Percentiles rank a stretch among this genome's conserved stretches.
These are phyloP conservation scores for Rugosomyces carneus DNA, from an alignment of 1,284 basidiomycete genomes.

Conservation along the genomic window DNA sequence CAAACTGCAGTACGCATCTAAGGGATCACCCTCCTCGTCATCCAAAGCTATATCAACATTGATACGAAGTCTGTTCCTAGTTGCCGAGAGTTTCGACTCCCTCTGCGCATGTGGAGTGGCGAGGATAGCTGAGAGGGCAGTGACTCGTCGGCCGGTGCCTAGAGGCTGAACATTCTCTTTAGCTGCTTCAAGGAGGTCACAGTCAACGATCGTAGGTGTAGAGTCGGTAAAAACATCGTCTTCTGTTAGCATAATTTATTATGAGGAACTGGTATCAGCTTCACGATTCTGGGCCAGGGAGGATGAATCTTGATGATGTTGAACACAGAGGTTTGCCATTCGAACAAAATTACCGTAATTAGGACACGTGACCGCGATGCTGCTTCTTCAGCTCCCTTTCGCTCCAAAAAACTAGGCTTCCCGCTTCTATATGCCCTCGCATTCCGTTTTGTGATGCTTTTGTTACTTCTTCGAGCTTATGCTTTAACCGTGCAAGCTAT, in stretches of 20 bases:
- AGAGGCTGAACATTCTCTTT: slow-evolving; percentile 82
- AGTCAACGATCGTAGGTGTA: slow-evolving; percentile 52
- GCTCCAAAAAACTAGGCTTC: background rate
- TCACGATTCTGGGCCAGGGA: background rate
- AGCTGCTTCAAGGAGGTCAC: slow-evolving; percentile 72
- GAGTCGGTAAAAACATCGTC: slow-evolving; percentile 30
- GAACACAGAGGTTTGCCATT: too few relatives aligned
- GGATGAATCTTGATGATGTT: background rate
- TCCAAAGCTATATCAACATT: slow-evolving; percentile 38
- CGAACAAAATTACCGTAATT: background rate
- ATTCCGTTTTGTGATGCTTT: background rate
- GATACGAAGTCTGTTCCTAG: slow-evolving; percentile 49
- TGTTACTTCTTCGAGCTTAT: background rate
- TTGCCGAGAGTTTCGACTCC: slow-evolving; percentile 57
- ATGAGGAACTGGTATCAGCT: background rate
- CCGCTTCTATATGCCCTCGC: background rate
- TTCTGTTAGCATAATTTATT: slow-evolving; percentile 19
- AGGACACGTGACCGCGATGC: slow-evolving; percentile 9
- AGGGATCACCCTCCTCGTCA: slow-evolving; percentile 37
- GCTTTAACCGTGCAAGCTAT: background rate
- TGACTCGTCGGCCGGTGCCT: slow-evolving; percentile 65
- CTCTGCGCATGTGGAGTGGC: slow-evolving; percentile 69
- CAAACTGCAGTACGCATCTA: slow-evolving; percentile 39
- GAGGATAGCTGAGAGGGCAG: slow-evolving; percentile 63
- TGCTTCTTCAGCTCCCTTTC: background rate